Base-by-base conservation (phyloP, 2,329 filamentous ascomycete genomes). In the Colletotrichum sp. region DNA sequence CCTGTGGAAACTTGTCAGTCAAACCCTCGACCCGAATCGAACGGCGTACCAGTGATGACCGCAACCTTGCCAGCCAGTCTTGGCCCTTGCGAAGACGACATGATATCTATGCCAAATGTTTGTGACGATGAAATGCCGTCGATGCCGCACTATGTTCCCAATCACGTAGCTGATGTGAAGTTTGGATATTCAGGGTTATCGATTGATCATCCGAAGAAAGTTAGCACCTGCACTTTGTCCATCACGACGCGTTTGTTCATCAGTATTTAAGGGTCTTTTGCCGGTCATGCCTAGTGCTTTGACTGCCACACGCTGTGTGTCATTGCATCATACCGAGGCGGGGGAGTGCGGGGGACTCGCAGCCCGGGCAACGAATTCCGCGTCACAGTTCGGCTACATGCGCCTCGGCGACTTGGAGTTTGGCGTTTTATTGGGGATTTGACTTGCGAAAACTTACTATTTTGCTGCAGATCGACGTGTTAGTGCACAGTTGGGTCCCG, bases 261-360 rank as follows among this genome's bases (percentile, higher is more conserved):
- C 52, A 18, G 5, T 32, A n/a, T 30, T 8, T 30, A 60, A 66
- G 21, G 16, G 30, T 62, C 16, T 16, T 62, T 34, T 62, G 18
- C 30, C 30, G 30, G 28, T 15, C 18, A 12, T 15, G 7, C 28
- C n/a, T 21, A 6, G 58, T 60, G 21, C 66, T 60, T 43, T 58
- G 52, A 34, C 66, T 16, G 30, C 28, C 62, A 28, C 21, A 21
- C 56, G 21, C 21, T 28, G 55, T 66, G 18, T 66, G 64, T 16
- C 60, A 71, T 74, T 74, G 72, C 68, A 71, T 71, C 72, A 74
- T 74, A 71, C 62, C n/a, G 21, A 60, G 72, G 68, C 65, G 72
- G 72, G 71, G 58, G 61, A 66, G 52, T 75, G 72, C 72, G 72
- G 72, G 72, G 72, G 61, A 67, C 65, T 26, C 38, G 66, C 66